A percentile compares a stretch with the other conserved stretches of the same genome.
Evolutionary conservation across 257 asterid genomes (phyloP).

Genomic region (Cynanchum wilfordii): DNA sequence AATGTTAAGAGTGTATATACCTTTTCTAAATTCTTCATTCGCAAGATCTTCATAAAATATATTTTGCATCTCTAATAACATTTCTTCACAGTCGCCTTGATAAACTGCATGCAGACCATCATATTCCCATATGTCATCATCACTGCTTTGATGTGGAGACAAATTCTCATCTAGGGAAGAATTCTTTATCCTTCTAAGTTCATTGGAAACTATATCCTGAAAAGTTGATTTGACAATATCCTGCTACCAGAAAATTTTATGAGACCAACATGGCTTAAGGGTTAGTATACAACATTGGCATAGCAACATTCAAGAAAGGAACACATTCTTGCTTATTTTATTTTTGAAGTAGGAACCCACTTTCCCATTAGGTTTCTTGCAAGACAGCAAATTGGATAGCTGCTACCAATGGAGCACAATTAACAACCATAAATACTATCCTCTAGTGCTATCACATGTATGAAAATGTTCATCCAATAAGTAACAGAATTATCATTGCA

Average conservation of each 20-base stretch:
- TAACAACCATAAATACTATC: not conserved
- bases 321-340: not conserved
- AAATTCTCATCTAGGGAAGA: constrained; percentile 31
- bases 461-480: not conserved
- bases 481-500: not conserved
- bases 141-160: constrained; percentile 22
- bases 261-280: constrained; percentile 1
- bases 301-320: not conserved
- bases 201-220: constrained; percentile 69
- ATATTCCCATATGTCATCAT: constrained; percentile 88
- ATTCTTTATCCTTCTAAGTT: constrained; percentile 58
- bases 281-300: not conserved
- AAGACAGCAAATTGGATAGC: not conserved
- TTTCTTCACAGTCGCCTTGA: constrained; percentile 81
- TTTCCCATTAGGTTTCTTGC: not conserved
- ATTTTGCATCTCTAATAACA: constrained; percentile 78
- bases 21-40: constrained; percentile 41
- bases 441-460: not conserved
- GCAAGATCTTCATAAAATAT: constrained; percentile 81
- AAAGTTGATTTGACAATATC: constrained; percentile 55
- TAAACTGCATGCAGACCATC: constrained; percentile 61
- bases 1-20: constrained; percentile 18
- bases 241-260: constrained; percentile 34
- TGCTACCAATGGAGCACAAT: not conserved
- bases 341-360: not conserved